Evolutionary conservation across 176 grass and related monocot species (phyloP), one percentile per base, ranked within the genome.

Genomic region (Paspalum notatum): DNA sequence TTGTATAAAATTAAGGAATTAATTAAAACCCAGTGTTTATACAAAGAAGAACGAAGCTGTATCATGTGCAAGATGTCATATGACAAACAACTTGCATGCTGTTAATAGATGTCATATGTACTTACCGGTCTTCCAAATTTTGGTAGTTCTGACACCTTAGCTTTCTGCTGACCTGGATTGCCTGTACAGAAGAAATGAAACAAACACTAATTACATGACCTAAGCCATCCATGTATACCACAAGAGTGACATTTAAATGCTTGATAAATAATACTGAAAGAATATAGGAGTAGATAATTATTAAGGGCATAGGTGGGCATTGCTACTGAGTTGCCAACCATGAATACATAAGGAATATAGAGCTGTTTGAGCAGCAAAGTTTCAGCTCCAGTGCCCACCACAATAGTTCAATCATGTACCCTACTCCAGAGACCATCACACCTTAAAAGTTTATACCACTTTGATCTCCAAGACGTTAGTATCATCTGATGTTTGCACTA

Each of bases 61-160:
- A 51, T 43, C 6, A 62, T 75, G 45, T 68, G 52, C 69, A 89
- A 18, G 14, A 27, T 43, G 14, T 52, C 58, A 74, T 26, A 9
- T 18, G 11, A 12, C 20, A 46, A 81, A 74, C 11, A 55, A 63
- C 38, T 44, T 77, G 73, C 6, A 82, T n/a, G 38, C 24, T 26
- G 75, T 14, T 54, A 80, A 74, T 6, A 75, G 0, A 85, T 75
- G 45, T 79, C 46, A 80, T 64, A 5, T 32, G 7, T 15, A 63
- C 87, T 21, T 91, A 97, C 94, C 54, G 94, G 94, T 80, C 88
- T 91, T 75, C 94, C 94, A 87, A 91, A 97, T 86, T 97, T 97
- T 21, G 94, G 80, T 53, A 97, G 82, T 68, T 97, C 94, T 27
- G 91, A 89, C 85, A 78, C 94, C 85, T 97, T 97, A 64, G 89